Base-by-base conservation (phyloP, 2,329 filamentous ascomycete species). In the Emergomyces pasteurianus region DNA sequence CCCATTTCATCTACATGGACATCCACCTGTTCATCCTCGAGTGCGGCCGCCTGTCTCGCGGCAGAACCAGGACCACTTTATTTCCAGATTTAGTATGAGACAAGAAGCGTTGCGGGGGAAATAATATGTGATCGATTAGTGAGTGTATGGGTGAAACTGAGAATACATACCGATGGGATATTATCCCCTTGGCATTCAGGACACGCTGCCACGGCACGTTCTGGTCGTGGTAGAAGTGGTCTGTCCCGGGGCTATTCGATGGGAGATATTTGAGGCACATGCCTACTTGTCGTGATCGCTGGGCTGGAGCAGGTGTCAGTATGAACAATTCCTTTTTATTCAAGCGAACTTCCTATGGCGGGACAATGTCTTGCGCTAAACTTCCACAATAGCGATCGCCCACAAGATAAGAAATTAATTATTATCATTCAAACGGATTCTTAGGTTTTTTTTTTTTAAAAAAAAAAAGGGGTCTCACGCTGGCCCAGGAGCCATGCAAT, bases 141-240 rank as follows among this genome's bases (percentile, higher is more conserved):
- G 34, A 65, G 26, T 16, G 16, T 8, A 40, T 42, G n/a, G 36
- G n/a, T 38, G 38, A 28, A 21, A 9, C n/a, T 46, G n/a, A 31
- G 31, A 54, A 58, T 26, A 61, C 77, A 66, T 69, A 92, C 90
- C 92, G 84, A 8, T 88, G 88, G 52, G 91, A 95, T 66, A 97
- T 95, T 62, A 84, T 79, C 26, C 92, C 92, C 74, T 89, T 92
- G 16, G 89, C 78, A 73, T 92, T 96, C 71, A 97, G 88, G 62
- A 97, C 89, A 61, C 94, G 81, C 78, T 97, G 92, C 92, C 92
- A 97, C 0, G 92, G 92, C 3, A 97, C 92, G 65, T 87, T 96
- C 28, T 78, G 79, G 62, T 82, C 79, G 72, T 96, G 87, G 76
- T 87, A 95, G 61, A 77, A 73, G 59, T 75, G 72, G 52, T 74